phyloP scores from a whole-genome alignment of 2,329 filamentous ascomycete genomes.

The Sporothrix dimorphospora region DNA sequence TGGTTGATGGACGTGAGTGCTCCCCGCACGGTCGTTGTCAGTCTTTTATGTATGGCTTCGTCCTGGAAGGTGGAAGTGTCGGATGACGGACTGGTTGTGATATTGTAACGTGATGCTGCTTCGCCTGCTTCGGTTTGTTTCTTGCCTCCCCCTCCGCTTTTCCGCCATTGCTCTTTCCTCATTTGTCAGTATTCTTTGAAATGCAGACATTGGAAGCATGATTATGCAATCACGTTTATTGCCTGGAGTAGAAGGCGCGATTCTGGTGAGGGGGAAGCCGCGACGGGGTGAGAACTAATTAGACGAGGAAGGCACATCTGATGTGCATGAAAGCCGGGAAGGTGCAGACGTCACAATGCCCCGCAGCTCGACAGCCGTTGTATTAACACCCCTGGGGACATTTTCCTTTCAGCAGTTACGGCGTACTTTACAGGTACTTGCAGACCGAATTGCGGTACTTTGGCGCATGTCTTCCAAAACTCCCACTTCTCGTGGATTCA shows the following conservation, averaged over 20 bases:
- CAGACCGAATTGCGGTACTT: no score
- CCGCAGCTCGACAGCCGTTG: neutral
- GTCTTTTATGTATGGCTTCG: neutral
- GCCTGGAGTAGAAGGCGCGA: neutral
- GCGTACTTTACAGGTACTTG: no score
- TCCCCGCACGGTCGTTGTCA: neutral
- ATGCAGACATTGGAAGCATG: neutral
- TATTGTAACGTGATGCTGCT: neutral
- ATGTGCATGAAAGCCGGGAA: neutral
- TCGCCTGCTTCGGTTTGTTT: neutral
- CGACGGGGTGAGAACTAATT: neutral
- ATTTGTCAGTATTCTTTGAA: constrained; percentile 17
- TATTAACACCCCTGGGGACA: no score
- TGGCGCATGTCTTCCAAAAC: no score
- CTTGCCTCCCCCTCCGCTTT: neutral
- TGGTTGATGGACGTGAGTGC: neutral
- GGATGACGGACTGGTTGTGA: neutral
- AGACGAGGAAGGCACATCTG: neutral
- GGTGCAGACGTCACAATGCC: neutral
- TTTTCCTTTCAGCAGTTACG: no score
- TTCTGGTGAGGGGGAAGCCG: neutral
- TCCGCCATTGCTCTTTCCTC: neutral
- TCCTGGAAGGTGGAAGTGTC: neutral
- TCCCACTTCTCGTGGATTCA: no score
- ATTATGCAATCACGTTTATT: constrained; percentile 6